Base-by-base conservation (phyloP, 2,329 filamentous ascomycete species). In the Chalaropsis ovoidea region DNA sequence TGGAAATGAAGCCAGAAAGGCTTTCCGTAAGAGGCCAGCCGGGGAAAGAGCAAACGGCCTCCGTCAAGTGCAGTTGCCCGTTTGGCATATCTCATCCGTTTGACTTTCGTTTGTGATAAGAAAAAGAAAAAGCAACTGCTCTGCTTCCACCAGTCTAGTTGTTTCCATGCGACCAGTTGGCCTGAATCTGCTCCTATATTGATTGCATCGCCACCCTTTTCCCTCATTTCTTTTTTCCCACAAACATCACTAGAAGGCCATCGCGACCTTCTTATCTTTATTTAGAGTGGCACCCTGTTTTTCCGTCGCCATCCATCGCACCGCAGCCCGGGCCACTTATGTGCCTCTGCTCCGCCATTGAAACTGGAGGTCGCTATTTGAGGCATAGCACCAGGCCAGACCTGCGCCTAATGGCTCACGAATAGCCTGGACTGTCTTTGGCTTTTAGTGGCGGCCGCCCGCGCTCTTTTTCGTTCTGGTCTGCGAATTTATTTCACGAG, bases 301-400 rank as follows among this genome's bases (percentile, higher is more conserved):
- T 47, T 47, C 4, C 8, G n/a, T 47, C 15, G 15, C 54, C 27
- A 31, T 35, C 27, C 24, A 58, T 58, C 17, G 54, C 13, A 27
- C 17, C 24, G 5, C 54, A 58, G 54, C 54, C 17, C 27, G 54
- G 31, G 27, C 54, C 54, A 58, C 27, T 31, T 58, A 15, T 35
- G 5, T n/a, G 54, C 54, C 54, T 58, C 24, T 39, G 54, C 54
- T 58, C 8, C 31, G 22, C 54, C n/a, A 35, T 58, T 39, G 54
- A 58, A 58, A 58, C 54, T 39, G 27, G 31, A 58, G 31, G 54
- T 11, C 54, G 54, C 54, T 58, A 58, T 58, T 58, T 58, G 27
- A 10, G 54, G 54, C 15, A 39, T 58, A 58, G 54, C 54, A 58
- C 54, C 24, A 58, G 31, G 54, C 6, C 52, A 56, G 54, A 35